Evolutionary conservation across 495 filamentous ascomycete genomes (phyloP).

Genomic region (Trichoderma reesei): DNA sequence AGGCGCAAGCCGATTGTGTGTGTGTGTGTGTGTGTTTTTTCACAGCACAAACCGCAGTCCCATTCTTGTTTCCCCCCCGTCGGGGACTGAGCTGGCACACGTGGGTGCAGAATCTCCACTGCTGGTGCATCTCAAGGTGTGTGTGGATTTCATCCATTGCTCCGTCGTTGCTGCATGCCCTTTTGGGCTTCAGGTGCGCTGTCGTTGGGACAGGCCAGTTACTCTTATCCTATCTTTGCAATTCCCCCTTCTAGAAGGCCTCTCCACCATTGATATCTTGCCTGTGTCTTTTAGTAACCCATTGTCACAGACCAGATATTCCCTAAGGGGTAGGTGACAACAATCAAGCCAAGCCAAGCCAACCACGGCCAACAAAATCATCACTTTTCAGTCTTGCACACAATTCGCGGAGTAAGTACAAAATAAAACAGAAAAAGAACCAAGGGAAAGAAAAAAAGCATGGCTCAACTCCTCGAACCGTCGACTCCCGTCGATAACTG

Average conservation of each 20-base stretch:
- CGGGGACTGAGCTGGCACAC: conserved; percentile 7
- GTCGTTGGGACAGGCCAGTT: background rate
- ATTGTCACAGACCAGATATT: background rate
- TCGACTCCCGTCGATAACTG: conserved; percentile 5
- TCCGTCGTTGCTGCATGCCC: background rate
- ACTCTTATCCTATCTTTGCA: background rate
- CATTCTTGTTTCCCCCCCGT: background rate
- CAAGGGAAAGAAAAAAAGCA: background rate
- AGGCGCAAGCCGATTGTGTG: too few relatives aligned
- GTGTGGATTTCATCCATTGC: background rate
- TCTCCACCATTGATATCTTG: background rate
- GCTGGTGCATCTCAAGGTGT: conserved; percentile 1
- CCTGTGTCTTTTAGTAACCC: background rate
- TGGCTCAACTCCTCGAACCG: background rate
- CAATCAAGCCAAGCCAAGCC: too few relatives aligned
- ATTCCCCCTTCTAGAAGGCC: background rate
- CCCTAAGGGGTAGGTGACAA: conserved; percentile 3
- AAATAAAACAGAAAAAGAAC: too few relatives aligned
- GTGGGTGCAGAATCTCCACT: conserved; percentile 5
- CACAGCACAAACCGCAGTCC: too few relatives aligned
- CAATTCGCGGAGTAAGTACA: too few relatives aligned
- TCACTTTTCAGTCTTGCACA: too few relatives aligned
- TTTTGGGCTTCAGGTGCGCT: background rate
- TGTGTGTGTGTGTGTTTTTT: too few relatives aligned
- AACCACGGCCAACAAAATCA: background rate